Evolutionary conservation across 2,329 filamentous ascomycete species (phyloP), one percentile per base, ranked within the genome.

Genomic region (Hypoxylon sp.): DNA sequence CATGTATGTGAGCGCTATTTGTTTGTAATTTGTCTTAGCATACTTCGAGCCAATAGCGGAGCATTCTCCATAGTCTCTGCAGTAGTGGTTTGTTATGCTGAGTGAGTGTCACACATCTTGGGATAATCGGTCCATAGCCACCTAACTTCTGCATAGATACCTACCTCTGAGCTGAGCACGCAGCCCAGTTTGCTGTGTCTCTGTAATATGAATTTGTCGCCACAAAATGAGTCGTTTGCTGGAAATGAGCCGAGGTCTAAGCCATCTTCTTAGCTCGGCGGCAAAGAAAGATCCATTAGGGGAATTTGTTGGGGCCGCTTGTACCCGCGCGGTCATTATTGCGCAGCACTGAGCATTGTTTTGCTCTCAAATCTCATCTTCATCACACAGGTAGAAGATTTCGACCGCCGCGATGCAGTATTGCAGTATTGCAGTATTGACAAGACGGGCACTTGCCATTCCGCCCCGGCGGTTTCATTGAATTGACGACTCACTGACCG

Each of bases 401-500:
- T 61, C 52, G 63, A 40, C 51, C 56, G 56, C 56, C 53, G 36
- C 53, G 46, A 48, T 36, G 60, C 38, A 40, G 42, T 65, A 16
- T 18, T 8, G 45, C 30, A 49, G 36, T 51, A 45, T 28, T 32
- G 50, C 16, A 33, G 28, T n/a, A n/a, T n/a, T n/a, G 26, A 42
- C 28, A 33, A 49, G 44, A 61, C 46, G 56, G 61, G 46, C 51
- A 53, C 56, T 52, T 50, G 38, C 61, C 53, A 68, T 68, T 53
- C 54, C 65, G 62, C 65, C 65, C 53, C 49, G 54, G 61, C 58
- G 58, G 58, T 65, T 61, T 68, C 58, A 61, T 58, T 60, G 46
- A 68, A 63, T 66, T 68, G 59, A 44, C 62, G 59, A 63, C 45
- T 61, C 51, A 66, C 62, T 57, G 58, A 63, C 62, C 55, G 65